Evolutionary conservation across 345 rosid species (phyloP), one percentile per base, ranked within the genome.

Genomic region (Populus alba): DNA sequence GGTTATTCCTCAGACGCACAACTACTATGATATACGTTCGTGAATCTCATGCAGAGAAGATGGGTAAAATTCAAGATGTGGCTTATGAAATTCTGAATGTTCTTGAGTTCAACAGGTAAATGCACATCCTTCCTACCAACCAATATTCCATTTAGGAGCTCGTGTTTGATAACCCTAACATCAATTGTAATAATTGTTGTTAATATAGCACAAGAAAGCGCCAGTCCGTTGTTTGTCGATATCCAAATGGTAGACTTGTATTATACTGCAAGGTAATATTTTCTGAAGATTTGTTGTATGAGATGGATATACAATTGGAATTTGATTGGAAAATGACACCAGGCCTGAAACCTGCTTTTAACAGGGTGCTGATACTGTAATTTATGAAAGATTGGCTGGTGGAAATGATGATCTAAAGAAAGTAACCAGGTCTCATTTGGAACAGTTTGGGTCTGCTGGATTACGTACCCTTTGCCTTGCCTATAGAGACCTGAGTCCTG

Each of bases 321-420:
- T 59, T 53, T 78, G 67, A 73, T 23, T 57, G 70, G 41, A 75
- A 77, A 78, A 77, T 87, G 86, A 90, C 83, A 76, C 68, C 55
- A 80, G 75, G 71, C 67, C 38, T 76, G 80, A 75, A 20, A 85
- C 79, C 61, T 13, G 84, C 75, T 76, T 85, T 77, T 79, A 53
- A 59, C 90, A 97, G 99, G 99, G 99, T 86, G 99, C 99, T 80
- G 99, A 97, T 90, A 89, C 86, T 84, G 98, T 97, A 70, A 87
- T 97, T 82, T 94, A 85, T 66, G 99, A 97, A 86, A 92, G 99
- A 83, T 82, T 97, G 91, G 91, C 83, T 80, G 81, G 78, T 75
- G 97, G 94, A 74, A 88, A 83, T 81, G 91, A 89, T 75, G 88
- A 88, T 77, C 29, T 97, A 27, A 90, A 90, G 88, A 92, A 89